Evolutionary conservation across 148 eudicot species (phyloP).

Genomic region (Gaultheria prostrata): DNA sequence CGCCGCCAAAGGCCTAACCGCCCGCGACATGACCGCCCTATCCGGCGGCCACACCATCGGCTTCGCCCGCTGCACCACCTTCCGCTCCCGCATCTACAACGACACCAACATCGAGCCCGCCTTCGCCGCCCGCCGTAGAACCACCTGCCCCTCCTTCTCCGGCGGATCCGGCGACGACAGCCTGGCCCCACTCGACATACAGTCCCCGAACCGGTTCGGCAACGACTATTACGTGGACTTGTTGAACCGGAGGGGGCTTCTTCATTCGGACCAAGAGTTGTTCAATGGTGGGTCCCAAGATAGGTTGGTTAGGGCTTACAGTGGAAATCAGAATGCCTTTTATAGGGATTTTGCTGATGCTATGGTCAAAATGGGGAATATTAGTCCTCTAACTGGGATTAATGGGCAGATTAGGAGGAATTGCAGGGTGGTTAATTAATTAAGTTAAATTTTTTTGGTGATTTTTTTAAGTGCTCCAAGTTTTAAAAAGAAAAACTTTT

Average conservation of each 20-base stretch:
- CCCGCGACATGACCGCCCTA: conserved; percentile 50
- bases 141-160: conserved; percentile 31
- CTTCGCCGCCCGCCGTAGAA: conserved; percentile 32
- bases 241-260: conserved; percentile 33
- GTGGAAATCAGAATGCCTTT: conserved; percentile 25
- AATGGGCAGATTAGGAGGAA: conserved; percentile 52
- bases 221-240: conserved; percentile 42
- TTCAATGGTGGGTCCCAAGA: conserved; percentile 53
- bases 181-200: conserved; percentile 41
- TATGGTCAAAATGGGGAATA: conserved; percentile 56
- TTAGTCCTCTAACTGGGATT: conserved; percentile 49
- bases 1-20: conserved; percentile 30
- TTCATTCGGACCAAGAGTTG: conserved; percentile 55
- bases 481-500: no score
- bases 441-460: background rate
- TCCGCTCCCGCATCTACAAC: conserved; percentile 41
- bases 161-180: conserved; percentile 32
- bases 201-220: conserved; percentile 32
- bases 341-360: conserved; percentile 43
- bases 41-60: conserved; percentile 66
- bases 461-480: background rate
- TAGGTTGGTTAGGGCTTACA: conserved; percentile 29
- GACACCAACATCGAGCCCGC: conserved; percentile 43
- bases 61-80: conserved; percentile 42
- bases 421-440: conserved; percentile 39